These are phyloP conservation scores for Trichoderma koningii DNA, from an alignment of 2,329 filamentous ascomycete genomes.

Conservation along the genomic window DNA sequence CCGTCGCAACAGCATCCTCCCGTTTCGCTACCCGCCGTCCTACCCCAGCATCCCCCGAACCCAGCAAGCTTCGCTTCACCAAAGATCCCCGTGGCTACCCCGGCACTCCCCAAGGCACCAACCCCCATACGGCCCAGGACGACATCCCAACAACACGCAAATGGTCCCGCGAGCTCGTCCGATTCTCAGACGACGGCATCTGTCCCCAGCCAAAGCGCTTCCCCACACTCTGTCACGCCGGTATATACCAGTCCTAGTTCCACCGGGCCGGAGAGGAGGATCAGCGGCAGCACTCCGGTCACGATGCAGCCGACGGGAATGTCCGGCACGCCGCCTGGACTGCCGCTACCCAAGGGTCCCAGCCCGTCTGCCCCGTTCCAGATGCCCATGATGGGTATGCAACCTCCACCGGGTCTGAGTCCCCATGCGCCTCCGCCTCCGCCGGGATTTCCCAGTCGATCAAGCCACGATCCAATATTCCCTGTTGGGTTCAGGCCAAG, in stretches of 20 bases:
- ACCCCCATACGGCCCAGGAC: constrained; percentile 78
- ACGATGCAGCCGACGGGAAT: constrained; percentile 39
- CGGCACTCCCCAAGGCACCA: constrained; percentile 77
- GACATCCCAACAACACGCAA: constrained; percentile 78
- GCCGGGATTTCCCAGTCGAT: constrained; percentile 58
- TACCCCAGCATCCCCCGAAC: constrained; percentile 62
- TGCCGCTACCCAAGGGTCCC: constrained; percentile 38
- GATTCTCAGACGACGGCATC: constrained; percentile 66
- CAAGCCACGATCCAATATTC: constrained; percentile 56
- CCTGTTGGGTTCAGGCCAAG: constrained; percentile 50
- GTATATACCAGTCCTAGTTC: constrained; percentile 66
- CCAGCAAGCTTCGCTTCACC: constrained; percentile 70
- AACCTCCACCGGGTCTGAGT: constrained; percentile 43
- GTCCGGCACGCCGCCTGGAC: constrained; percentile 60
- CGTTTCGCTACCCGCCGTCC: constrained; percentile 48
- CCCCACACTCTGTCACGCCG: constrained; percentile 63
- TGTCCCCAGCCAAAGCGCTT: constrained; percentile 57
- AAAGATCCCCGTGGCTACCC: constrained; percentile 75
- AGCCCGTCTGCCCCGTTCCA: constrained; percentile 53
- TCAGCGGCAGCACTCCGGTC: constrained; percentile 49
- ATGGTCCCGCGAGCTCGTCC: constrained; percentile 68
- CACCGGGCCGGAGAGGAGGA: constrained; percentile 64
- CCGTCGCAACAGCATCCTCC: constrained; percentile 40
- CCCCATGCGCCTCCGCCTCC: constrained; percentile 45
- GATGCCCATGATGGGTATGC: constrained; percentile 58